phyloP scores from a whole-genome alignment of 148 eudicot species.

The Vaccinium corymbosum region DNA sequence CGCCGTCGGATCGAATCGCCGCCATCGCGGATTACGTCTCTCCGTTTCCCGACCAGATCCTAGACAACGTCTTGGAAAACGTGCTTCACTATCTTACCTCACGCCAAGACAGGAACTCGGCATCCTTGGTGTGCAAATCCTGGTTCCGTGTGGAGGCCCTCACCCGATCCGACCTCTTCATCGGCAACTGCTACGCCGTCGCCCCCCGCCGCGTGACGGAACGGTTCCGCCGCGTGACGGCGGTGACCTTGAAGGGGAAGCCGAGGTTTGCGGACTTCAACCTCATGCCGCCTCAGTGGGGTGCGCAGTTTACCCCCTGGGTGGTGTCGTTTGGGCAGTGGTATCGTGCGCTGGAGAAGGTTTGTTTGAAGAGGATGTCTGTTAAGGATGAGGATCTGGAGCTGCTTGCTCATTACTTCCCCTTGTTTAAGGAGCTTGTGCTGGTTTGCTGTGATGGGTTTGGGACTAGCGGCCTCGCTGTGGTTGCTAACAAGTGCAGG shows the following conservation, averaged over 20 bases:
- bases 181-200: slow-evolving; percentile 69
- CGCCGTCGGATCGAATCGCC: slow-evolving; percentile 16
- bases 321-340: slow-evolving; percentile 24
- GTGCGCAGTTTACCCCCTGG: slow-evolving; percentile 59
- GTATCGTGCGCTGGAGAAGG: slow-evolving; percentile 51
- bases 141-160: slow-evolving; percentile 69
- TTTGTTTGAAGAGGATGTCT: slow-evolving; percentile 57
- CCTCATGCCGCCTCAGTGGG: slow-evolving; percentile 62
- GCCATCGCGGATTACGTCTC: slow-evolving; percentile 20
- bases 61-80: slow-evolving; percentile 76
- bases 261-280: slow-evolving; percentile 79
- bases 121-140: slow-evolving; percentile 59
- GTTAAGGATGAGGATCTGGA: slow-evolving; percentile 57
- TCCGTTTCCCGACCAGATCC: slow-evolving; percentile 60
- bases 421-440: slow-evolving; percentile 49
- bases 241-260: slow-evolving; percentile 57
- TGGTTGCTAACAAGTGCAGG: slow-evolving; percentile 58
- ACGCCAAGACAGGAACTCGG: slow-evolving; percentile 61
- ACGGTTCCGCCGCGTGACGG: slow-evolving; percentile 40
- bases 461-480: slow-evolving; percentile 59
- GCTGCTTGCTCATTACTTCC: slow-evolving; percentile 33
- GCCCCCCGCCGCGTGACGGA: slow-evolving; percentile 42
- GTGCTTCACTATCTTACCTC: slow-evolving; percentile 55
- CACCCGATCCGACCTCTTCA: slow-evolving; percentile 64
- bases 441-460: slow-evolving; percentile 74